These are phyloP conservation scores for Sequoia sempervirens DNA, from an alignment of 75 land plant genomes.

Conservation along the genomic window DNA sequence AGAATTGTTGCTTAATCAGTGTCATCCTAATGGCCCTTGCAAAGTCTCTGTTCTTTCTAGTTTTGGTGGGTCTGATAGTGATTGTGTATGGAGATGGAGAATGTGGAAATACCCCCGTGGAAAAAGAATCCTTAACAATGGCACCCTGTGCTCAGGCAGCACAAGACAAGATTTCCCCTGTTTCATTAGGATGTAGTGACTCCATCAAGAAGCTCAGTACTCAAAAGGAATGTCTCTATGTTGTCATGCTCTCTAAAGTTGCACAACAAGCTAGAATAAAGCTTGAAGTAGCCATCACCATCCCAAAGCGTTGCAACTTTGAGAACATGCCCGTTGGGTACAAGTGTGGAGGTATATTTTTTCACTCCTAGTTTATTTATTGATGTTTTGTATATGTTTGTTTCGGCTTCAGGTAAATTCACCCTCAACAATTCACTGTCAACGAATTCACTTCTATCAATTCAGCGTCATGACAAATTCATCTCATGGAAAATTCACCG, in stretches of 20 bases:
- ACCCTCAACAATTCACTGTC: no score
- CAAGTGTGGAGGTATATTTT: conserved; percentile 44
- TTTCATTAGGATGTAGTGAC: conserved; percentile 31
- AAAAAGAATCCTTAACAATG: conserved; percentile 10
- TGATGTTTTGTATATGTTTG: no score
- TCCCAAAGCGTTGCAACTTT: conserved; percentile 58
- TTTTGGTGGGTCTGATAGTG: not conserved
- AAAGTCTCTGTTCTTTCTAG: not conserved
- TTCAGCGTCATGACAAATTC: no score
- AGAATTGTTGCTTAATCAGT: not conserved
- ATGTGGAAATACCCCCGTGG: conserved; percentile 30
- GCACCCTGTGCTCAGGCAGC: conserved; percentile 39
- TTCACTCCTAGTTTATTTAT: no score
- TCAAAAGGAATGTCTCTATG: conserved; percentile 48
- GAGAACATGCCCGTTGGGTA: conserved; percentile 42
- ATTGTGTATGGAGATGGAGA: conserved; percentile 23
- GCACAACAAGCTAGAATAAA: conserved; percentile 34
- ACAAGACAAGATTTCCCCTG: conserved; percentile 23
- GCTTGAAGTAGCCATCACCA: conserved; percentile 41
- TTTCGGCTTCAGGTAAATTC: no score
- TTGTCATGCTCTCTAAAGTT: conserved; percentile 43
- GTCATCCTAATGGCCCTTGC: not conserved
- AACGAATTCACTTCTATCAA: no score
- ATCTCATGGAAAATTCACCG: no score
- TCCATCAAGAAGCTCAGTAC: conserved; percentile 24